Conservation (phyloP, 179 eudicot genomes). For the Beta lomatogona region DNA sequence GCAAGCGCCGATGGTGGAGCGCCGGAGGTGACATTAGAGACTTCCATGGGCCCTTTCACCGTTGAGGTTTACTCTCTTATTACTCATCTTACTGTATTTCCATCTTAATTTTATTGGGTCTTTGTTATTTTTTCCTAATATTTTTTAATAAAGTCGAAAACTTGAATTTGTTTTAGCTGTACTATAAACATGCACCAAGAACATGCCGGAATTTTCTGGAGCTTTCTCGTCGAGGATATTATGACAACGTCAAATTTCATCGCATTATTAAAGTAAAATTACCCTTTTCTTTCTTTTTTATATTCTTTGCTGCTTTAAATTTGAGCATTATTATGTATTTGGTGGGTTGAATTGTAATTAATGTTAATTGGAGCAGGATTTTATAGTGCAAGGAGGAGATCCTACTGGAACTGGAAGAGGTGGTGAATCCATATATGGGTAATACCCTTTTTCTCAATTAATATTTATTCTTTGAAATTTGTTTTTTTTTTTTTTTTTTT, state of each 20-base stretch:
- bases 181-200: conserved; percentile 75
- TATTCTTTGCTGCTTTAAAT: neutral
- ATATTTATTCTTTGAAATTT: too few relatives aligned
- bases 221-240: conserved; percentile 67
- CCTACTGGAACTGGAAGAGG: conserved; percentile 97
- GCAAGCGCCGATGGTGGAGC: conserved; percentile 71
- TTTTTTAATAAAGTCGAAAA: neutral
- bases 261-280: conserved; percentile 60
- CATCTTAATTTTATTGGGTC: neutral
- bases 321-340: neutral
- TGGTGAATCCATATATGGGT: conserved; percentile 80
- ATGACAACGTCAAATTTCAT: conserved; percentile 68
- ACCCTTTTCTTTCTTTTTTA: neutral
- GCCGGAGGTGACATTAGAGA: conserved; percentile 91
- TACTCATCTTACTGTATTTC: neutral
- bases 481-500: neutral
- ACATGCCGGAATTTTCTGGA: conserved; percentile 74
- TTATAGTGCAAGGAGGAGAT: conserved; percentile 99
- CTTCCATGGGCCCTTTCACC: conserved; percentile 95
- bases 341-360: neutral
- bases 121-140: neutral
- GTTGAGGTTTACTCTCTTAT: conserved; percentile 50
- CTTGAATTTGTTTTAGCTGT: conserved; percentile 34
- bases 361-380: conserved; percentile 50
- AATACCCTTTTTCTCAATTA: neutral